Evolutionary conservation across 1,284 basidiomycete genomes (phyloP), one percentile per base, ranked within the genome.

Genomic region (Gymnopus androsaceus): DNA sequence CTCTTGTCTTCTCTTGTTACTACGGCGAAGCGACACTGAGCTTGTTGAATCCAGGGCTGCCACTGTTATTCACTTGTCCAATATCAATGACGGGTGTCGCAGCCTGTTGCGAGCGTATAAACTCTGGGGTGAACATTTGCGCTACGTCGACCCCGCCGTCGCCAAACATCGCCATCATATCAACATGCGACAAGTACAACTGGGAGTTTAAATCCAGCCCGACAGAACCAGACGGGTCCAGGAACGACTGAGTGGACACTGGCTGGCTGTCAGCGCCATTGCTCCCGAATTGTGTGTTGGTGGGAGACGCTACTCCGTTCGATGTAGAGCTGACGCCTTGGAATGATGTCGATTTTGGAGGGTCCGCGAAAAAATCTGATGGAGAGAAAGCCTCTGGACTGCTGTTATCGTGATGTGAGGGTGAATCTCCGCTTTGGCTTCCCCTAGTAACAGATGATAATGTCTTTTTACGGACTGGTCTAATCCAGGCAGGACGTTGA

Each of bases 401-500:
- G 61, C 83, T 82, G 21, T 42, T 42, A 11, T 42, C 40, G 23
- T 58, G 59, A 15, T 61, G 50, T 19, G 58, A 56, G 11, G 52
- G 31, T 2, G 52, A 50, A 51, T 60, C 56, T 21, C 55, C 58
- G 31, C 53, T 54, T 48, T 57, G 55, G 34, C 55, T 70, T 65
- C 49, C 73, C 52, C 69, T 75, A 66, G 64, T 77, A 59, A 68
- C 69, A 40, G 77, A 79, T 2, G 80, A 72, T 3, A 40, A 28
- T 4, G 80, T 79, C 73, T 89, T 90, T 69, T 90, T 92, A 52
- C 89, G 87, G 3, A 93, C 85, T 6, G 92, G 93, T 31, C 92
- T 82, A 54, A 94, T 83, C 92, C 92, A 95, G 6, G 92, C 88
- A 0, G 90, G 92, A 27, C 87, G 75, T 6, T 81, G 71, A 50